These are phyloP conservation scores for Nepenthes alata DNA, from an alignment of 179 eudicot species.

Conservation along the genomic window DNA sequence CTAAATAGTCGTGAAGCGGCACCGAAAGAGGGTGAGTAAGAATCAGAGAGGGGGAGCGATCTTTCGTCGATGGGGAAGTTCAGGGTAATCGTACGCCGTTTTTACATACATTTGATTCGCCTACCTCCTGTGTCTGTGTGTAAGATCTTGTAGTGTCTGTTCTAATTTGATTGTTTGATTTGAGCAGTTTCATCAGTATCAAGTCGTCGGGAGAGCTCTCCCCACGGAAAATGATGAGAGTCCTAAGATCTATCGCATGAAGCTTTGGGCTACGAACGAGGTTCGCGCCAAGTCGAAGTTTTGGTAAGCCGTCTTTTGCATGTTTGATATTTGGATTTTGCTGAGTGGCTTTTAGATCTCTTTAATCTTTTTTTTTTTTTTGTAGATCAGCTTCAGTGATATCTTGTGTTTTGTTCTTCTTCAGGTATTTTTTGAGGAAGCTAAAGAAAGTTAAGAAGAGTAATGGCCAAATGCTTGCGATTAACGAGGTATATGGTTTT, in stretches of 20 bases:
- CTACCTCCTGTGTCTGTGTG: no score
- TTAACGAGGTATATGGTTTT: constrained; percentile 43
- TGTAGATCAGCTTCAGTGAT: no score
- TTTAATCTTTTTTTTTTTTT: not conserved
- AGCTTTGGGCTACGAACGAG: constrained; percentile 86
- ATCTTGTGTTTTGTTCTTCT: not conserved
- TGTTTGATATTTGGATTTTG: not conserved
- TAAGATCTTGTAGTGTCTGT: not conserved
- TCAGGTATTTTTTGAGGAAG: constrained; percentile 85
- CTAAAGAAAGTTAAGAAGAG: constrained; percentile 84
- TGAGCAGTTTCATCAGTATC: constrained; percentile 72
- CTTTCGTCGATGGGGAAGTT: no score
- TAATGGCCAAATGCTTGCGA: constrained; percentile 77
- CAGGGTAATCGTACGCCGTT: no score
- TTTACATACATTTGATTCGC: no score
- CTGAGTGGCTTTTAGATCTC: not conserved
- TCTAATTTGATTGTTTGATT: not conserved
- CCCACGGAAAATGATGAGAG: constrained; percentile 58
- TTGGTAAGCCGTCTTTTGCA: constrained; percentile 25
- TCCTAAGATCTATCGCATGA: constrained; percentile 87
- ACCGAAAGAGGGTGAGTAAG: not conserved
- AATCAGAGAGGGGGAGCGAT: no score
- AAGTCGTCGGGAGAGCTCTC: constrained; percentile 80
- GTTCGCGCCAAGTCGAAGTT: constrained; percentile 89
- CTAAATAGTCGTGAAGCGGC: no score